Conservation (phyloP, 2,329 filamentous ascomycete genomes). For the Huntiella abstrusa region DNA sequence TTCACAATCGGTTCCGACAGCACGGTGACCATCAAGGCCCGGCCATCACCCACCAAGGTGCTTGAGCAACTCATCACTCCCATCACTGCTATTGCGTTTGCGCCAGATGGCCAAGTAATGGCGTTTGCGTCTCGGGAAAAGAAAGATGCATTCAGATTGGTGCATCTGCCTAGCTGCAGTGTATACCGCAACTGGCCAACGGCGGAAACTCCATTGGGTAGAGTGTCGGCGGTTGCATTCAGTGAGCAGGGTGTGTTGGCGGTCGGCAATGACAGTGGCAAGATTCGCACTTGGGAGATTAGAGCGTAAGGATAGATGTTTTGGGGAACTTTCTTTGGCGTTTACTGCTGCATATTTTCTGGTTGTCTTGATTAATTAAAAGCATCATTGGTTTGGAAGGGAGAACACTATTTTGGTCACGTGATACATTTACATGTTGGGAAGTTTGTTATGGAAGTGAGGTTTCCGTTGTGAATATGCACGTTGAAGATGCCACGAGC, state of each 20-base stretch:
- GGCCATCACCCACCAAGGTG: conserved; percentile 51
- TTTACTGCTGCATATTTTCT: no score
- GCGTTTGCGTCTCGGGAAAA: conserved; percentile 76
- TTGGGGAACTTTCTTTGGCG: conserved; percentile 1
- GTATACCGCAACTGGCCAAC: conserved; percentile 98
- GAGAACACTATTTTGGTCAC: no score
- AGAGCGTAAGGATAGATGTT: conserved; percentile 29
- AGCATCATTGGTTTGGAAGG: no score
- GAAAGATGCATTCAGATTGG: conserved; percentile 69
- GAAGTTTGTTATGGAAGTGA: no score
- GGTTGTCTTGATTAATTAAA: no score
- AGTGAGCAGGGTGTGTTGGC: conserved; percentile 49
- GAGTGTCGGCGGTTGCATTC: conserved; percentile 59
- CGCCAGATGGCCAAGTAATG: conserved; percentile 74
- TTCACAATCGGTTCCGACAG: conserved; percentile 21
- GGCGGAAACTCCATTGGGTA: conserved; percentile 66
- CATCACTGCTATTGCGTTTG: conserved; percentile 61
- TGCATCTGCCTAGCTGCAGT: conserved; percentile 79
- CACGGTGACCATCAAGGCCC: conserved; percentile 32
- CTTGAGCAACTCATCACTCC: conserved; percentile 81
- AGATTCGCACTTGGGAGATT: conserved; percentile 83
- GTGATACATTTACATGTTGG: no score
- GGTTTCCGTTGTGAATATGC: no score
- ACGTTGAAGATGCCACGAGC: no score
- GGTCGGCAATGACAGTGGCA: conserved; percentile 75